Percentiles rank a stretch among this genome's conserved stretches.
These are phyloP conservation scores for Dryas octopetala DNA, from an alignment of 306 rosid genomes.

Conservation along the genomic window DNA sequence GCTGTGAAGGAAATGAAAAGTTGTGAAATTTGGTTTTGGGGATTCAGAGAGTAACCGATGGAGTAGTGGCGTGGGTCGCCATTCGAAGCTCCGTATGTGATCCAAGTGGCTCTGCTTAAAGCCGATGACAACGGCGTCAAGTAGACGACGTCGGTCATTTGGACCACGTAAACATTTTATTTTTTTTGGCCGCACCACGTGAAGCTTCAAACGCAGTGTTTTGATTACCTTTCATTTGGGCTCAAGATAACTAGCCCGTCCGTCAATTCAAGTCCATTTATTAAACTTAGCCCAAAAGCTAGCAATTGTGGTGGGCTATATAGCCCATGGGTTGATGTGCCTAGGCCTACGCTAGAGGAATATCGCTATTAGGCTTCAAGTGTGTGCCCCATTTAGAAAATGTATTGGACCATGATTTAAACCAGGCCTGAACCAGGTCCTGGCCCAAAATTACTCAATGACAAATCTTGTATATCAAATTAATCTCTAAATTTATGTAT, in stretches of 20 bases:
- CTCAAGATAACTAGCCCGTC: not conserved
- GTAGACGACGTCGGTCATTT: not conserved
- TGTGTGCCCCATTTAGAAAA: not conserved
- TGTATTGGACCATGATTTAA: too few species aligned
- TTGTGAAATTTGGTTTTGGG: not conserved
- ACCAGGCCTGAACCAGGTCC: too few species aligned
- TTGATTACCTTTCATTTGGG: not conserved
- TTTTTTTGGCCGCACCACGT: too few species aligned
- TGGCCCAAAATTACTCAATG: too few species aligned
- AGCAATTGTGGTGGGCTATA: not conserved
- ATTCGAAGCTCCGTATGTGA: not conserved
- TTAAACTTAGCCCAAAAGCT: not conserved
- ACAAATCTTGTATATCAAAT: too few species aligned
- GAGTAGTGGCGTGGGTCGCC: constrained; percentile 9
- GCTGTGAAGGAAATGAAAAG: not conserved
- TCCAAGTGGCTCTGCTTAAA: constrained; percentile 19
- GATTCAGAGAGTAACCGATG: not conserved
- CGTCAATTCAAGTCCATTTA: not conserved
- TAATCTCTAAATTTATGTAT: too few species aligned
- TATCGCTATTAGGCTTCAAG: not conserved
- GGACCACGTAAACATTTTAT: too few species aligned
- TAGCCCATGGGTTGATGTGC: not conserved
- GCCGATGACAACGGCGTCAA: not conserved
- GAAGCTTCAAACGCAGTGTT: not conserved
- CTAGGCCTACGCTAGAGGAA: not conserved